phyloP scores from a whole-genome alignment of 2,329 filamentous ascomycete genomes.

The Epicoccum nigrum region DNA sequence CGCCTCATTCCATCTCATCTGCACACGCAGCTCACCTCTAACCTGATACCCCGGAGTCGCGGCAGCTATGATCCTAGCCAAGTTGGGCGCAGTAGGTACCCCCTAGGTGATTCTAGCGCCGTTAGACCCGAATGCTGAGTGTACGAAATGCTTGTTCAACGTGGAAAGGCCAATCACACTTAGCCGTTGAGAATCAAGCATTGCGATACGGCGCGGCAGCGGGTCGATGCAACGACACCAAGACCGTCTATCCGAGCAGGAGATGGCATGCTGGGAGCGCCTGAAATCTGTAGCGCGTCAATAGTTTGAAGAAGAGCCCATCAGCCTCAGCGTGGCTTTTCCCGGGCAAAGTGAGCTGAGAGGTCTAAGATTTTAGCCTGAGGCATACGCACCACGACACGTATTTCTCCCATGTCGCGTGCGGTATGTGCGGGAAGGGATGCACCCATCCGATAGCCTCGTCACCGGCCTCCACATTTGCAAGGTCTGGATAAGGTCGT shows the following conservation, averaged over 20 bases:
- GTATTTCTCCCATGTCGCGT: conserved; percentile 6
- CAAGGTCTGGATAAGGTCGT: conserved; percentile 1
- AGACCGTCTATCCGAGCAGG: conserved; percentile 5
- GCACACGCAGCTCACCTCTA: conserved; percentile 7
- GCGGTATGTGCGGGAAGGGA: conserved; percentile 8
- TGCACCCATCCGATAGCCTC: conserved; percentile 7
- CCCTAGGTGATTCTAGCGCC: conserved; percentile 9
- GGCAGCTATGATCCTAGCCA: conserved; percentile 6
- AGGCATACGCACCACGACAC: conserved; percentile 9
- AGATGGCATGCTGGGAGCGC: not conserved
- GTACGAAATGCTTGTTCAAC: conserved; percentile 14
- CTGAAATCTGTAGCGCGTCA: not conserved
- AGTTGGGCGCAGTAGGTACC: not conserved
- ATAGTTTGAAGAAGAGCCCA: too few relatives aligned
- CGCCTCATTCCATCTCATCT: conserved; percentile 8
- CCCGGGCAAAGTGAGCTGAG: not conserved
- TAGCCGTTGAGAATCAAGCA: conserved; percentile 24
- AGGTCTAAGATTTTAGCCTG: not conserved
- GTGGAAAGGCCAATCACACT: conserved; percentile 25
- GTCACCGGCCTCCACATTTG: conserved; percentile 12
- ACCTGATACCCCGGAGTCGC: conserved; percentile 16
- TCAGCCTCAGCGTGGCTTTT: not conserved
- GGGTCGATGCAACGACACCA: conserved; percentile 10
- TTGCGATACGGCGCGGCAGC: conserved; percentile 13
- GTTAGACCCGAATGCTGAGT: conserved; percentile 13